Base-by-base conservation (phyloP, 2,329 filamentous ascomycete species). In the Diaporthe ilicicola region DNA sequence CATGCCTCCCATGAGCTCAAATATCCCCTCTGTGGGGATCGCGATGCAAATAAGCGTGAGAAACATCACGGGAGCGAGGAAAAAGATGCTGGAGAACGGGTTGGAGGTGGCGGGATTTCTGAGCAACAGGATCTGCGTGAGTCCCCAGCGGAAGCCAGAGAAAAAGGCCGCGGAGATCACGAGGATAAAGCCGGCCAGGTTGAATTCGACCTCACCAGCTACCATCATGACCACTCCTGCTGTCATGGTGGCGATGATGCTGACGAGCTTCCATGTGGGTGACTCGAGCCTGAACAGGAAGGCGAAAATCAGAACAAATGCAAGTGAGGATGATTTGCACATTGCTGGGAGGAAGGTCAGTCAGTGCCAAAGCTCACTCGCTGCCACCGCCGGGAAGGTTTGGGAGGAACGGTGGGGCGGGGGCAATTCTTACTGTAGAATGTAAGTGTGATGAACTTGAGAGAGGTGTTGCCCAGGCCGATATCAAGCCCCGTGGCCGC, bases 51-150 rank as follows among this genome's bases (percentile, higher is more conserved):
- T 85, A 37, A 99, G 87, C 24, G 92, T 92, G 74, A 92, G 54
- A 78, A 99, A 99, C 96, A 99, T 99, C 82, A 98, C 89, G 1
- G 96, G 96, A 0, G 95, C 95, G n/a, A 99, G 90, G 82, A 95
- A 98, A 84, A 98, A 98, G 75, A 99, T 97, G 76, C 93, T 97
- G 17, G 94, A 95, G 81, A 99, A 98, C 0, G 96, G 96, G 78
- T 99, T 99, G 54, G 93, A 94, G 0, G 96, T 99, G 24, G 96
- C 95, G 1, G 95, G 94, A 81, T 98, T 97, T 76, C 95, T 92
- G 34, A 98, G 89, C 8, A 99, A 89, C 4, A 99, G 89, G 72
- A 99, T 97, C 79, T 99, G 96, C 0, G 96, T 98, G n/a, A 99
- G 85, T n/a, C 90, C 94, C 96, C 96, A 99, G 76, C 96, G 92